A percentile compares a stretch with the other conserved stretches of the same genome.
Evolutionary conservation across 2,329 filamentous ascomycete species (phyloP).

Genomic region (Alternaria burnsii): DNA sequence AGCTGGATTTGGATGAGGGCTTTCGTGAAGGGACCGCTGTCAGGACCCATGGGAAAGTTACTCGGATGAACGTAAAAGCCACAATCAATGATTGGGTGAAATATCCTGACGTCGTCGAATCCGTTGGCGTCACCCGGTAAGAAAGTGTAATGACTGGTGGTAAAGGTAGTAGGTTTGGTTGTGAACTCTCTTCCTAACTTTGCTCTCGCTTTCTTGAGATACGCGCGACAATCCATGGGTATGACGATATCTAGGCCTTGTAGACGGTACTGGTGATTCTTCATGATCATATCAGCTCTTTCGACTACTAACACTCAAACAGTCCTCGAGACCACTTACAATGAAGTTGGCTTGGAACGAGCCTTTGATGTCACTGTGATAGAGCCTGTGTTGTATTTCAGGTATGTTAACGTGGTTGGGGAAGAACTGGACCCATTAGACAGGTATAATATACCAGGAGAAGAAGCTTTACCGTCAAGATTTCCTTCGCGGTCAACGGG

Average conservation of each 20-base stretch:
- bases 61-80: neutral
- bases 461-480: neutral
- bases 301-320: neutral
- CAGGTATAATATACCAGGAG: neutral
- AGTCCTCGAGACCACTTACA: neutral
- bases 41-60: neutral
- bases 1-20: neutral
- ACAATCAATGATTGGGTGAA: neutral
- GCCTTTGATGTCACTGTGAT: neutral
- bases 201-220: neutral
- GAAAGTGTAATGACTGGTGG: neutral
- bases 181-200: neutral
- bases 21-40: constrained; percentile 1
- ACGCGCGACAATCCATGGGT: neutral
- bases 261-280: neutral
- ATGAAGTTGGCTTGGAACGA: neutral
- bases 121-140: neutral
- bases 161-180: neutral
- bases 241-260: neutral
- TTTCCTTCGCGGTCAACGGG: neutral
- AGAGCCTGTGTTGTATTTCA: neutral
- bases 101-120: neutral
- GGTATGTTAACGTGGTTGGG: neutral
- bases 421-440: neutral
- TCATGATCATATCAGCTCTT: neutral